Conservation (phyloP, 192 early-diverging fungal genomes). For the Gamsiella multidivaricata region DNA sequence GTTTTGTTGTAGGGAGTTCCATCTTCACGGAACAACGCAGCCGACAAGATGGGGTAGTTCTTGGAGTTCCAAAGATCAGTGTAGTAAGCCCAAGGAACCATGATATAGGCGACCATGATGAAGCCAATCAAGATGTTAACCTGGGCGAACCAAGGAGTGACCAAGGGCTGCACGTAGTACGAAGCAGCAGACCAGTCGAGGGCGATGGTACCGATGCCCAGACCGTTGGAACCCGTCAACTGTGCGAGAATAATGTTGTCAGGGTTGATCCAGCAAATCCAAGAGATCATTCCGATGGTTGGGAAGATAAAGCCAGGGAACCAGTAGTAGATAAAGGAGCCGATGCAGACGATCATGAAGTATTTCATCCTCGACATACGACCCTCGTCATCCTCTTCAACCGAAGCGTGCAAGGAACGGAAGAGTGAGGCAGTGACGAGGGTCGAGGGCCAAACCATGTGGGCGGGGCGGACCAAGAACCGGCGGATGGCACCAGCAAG, state of each 20-base stretch:
- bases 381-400: slow-evolving; percentile 14
- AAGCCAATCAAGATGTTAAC: slow-evolving; percentile 56
- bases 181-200: slow-evolving; percentile 53
- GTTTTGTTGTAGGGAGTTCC: slow-evolving; percentile 30
- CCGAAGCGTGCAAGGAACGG: slow-evolving; percentile 69
- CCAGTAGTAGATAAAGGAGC: slow-evolving; percentile 56
- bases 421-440: slow-evolving; percentile 80
- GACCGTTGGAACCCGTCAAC: slow-evolving; percentile 56
- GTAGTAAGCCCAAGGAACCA: slow-evolving; percentile 51
- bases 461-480: slow-evolving; percentile 80
- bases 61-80: slow-evolving; percentile 51
- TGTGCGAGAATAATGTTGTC: slow-evolving; percentile 49
- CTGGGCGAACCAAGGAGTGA: slow-evolving; percentile 52
- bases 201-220: slow-evolving; percentile 50
- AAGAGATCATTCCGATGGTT: slow-evolving; percentile 53
- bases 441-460: slow-evolving; percentile 86
- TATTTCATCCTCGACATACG: slow-evolving; percentile 60
- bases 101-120: slow-evolving; percentile 48
- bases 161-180: slow-evolving; percentile 44
- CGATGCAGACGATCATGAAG: slow-evolving; percentile 62
- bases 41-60: slow-evolving; percentile 50
- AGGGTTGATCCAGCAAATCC: slow-evolving; percentile 57
- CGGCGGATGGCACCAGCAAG: slow-evolving; percentile 53
- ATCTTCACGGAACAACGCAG: slow-evolving; percentile 5
- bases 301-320: slow-evolving; percentile 62